phyloP scores from a whole-genome alignment of 2,329 filamentous ascomycete genomes.

The Aureobasidium sp. region DNA sequence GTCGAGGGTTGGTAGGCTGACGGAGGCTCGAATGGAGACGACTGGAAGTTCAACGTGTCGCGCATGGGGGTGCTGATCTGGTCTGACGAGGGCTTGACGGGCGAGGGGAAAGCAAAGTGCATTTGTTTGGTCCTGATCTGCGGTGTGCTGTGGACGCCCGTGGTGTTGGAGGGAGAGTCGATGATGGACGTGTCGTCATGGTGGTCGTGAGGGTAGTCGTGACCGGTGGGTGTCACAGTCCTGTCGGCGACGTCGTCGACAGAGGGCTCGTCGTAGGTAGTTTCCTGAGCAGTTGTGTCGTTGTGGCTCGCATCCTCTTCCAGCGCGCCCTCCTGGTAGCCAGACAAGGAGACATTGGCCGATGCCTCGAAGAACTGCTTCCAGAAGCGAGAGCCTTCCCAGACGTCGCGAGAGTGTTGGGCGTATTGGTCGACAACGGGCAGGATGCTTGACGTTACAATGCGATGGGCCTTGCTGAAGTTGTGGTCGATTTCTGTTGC shows the following conservation, averaged over 20 bases:
- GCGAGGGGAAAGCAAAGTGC: conserved; percentile 17
- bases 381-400: conserved; percentile 92
- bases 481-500: conserved; percentile 88
- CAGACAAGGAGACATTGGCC: conserved; percentile 90
- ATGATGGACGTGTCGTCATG: conserved; percentile 54
- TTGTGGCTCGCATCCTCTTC: conserved; percentile 47
- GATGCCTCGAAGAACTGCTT: conserved; percentile 99
- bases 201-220: conserved; percentile 24
- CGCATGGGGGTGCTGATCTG: conserved; percentile 15
- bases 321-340: conserved; percentile 73
- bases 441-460: conserved; percentile 87
- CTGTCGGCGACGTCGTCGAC: conserved; percentile 23
- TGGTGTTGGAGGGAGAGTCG: conserved; percentile 46
- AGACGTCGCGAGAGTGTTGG: conserved; percentile 85
- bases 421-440: conserved; percentile 93
- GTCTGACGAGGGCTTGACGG: conserved; percentile 17
- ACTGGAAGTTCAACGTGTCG: conserved; percentile 8
- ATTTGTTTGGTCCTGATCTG: conserved; percentile 15
- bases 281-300: conserved; percentile 19
- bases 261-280: conserved; percentile 14
- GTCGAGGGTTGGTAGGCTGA: conserved; percentile 33
- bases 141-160: conserved; percentile 53
- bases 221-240: conserved; percentile 31
- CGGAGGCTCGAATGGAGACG: conserved; percentile 44
- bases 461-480: conserved; percentile 92